Evolutionary conservation across 768 basidiomycete species (phyloP).

Genomic region (Leccinum subtestaceum): DNA sequence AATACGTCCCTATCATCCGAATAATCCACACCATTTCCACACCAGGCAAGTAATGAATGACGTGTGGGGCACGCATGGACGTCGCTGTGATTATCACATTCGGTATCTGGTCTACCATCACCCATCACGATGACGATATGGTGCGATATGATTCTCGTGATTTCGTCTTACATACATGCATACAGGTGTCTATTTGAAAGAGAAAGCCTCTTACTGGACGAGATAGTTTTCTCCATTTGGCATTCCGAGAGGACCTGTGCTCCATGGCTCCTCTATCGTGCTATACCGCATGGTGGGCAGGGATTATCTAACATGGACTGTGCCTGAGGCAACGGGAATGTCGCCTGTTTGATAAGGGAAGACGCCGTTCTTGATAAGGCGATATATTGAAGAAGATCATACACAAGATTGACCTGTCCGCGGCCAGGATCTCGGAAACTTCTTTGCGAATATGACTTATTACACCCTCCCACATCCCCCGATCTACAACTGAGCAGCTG

Average conservation of each 20-base stretch:
- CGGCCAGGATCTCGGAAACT: not conserved
- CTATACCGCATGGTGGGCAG: not conserved
- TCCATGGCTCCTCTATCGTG: not conserved
- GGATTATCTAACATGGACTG: not conserved
- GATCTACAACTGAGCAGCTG: slow-evolving; percentile 1
- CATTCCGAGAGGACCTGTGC: not conserved
- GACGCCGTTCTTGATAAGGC: not conserved
- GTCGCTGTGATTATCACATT: not conserved
- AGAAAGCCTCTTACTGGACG: not conserved
- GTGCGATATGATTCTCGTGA: slow-evolving; percentile 4
- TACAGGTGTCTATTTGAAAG: not conserved
- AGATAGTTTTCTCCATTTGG: not conserved
- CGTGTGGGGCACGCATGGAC: not conserved
- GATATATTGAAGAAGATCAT: not conserved
- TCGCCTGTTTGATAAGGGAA: not conserved
- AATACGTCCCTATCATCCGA: slow-evolving; percentile 2
- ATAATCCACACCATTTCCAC: not conserved
- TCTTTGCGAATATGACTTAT: not conserved
- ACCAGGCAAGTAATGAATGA: not conserved
- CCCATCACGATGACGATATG: not conserved
- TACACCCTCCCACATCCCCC: not conserved
- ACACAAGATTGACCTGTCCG: not conserved
- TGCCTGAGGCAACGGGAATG: not conserved
- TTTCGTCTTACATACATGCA: not conserved
- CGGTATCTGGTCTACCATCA: not conserved